These are phyloP conservation scores for Tylopilus sp. DNA, from an alignment of 1,284 basidiomycete species.

Conservation along the genomic window DNA sequence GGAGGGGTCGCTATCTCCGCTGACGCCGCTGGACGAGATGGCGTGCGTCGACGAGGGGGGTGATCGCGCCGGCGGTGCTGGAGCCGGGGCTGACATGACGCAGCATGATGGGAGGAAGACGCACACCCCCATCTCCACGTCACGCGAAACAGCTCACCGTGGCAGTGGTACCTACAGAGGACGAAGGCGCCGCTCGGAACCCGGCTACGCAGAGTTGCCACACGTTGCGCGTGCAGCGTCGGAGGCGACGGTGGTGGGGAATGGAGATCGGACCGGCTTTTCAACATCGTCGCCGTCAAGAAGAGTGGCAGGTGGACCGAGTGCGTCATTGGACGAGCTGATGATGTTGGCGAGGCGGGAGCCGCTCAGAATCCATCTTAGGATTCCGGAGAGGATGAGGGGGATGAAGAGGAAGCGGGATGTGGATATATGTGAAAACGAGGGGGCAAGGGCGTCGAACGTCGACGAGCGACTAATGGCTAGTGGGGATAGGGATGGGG, in stretches of 20 bases:
- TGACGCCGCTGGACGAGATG: slow-evolving; percentile 17
- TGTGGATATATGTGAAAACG: neutral
- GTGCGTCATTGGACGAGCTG: slow-evolving; percentile 22
- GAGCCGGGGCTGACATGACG: neutral
- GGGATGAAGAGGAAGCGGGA: slow-evolving; percentile 21
- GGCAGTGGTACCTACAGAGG: neutral
- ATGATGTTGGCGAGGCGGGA: slow-evolving; percentile 16
- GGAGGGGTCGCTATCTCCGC: slow-evolving; percentile 17
- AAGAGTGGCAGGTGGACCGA: slow-evolving; percentile 18
- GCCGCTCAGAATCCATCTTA: slow-evolving; percentile 7
- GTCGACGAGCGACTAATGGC: neutral
- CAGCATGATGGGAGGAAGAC: too few relatives aligned
- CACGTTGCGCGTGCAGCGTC: neutral
- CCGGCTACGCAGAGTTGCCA: neutral
- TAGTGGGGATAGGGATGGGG: neutral
- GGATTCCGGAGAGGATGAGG: slow-evolving; percentile 2
- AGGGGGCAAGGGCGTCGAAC: too few relatives aligned
- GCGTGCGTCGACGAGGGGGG: neutral
- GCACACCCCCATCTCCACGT: neutral
- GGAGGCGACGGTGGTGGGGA: neutral
- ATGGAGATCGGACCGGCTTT: too few relatives aligned
- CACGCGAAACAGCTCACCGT: too few relatives aligned
- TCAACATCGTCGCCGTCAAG: neutral
- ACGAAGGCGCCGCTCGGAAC: neutral
- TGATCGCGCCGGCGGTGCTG: neutral